Evolutionary conservation across 2,329 filamentous ascomycete genomes (phyloP).

Genomic region (Cyphellophora attinorum): DNA sequence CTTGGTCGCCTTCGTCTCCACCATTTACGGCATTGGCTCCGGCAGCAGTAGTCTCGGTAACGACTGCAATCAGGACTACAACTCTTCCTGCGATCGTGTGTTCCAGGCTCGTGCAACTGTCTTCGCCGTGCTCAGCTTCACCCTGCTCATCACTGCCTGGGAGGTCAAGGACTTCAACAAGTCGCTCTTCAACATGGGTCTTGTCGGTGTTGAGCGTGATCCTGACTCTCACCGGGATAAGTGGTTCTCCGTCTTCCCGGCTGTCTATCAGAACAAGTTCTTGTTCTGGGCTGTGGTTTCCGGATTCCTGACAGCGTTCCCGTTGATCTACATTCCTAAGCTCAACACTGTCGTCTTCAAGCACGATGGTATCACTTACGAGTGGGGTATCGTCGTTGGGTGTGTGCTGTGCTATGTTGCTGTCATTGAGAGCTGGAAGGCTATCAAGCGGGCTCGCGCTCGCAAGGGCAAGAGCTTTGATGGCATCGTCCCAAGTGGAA

Average conservation of each 20-base stretch:
- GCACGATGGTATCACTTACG: conserved; percentile 54
- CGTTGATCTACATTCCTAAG: conserved; percentile 54
- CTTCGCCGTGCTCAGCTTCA: conserved; percentile 67
- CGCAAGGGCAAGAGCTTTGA: not conserved
- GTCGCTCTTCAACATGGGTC: conserved; percentile 49
- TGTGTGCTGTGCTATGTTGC: conserved; percentile 49
- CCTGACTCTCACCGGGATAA: conserved; percentile 44
- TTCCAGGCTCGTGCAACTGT: conserved; percentile 66
- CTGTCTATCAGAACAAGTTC: conserved; percentile 62
- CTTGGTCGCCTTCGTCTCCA: conserved; percentile 28
- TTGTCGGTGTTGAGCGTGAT: conserved; percentile 37
- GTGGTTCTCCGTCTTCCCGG: conserved; percentile 51
- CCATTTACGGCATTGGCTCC: conserved; percentile 27
- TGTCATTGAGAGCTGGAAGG: conserved; percentile 57
- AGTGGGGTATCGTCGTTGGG: conserved; percentile 57
- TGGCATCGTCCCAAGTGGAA: not conserved
- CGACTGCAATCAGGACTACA: conserved; percentile 52
- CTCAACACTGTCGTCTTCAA: conserved; percentile 55
- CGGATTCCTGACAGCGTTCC: conserved; percentile 47
- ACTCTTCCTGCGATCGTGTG: conserved; percentile 47
- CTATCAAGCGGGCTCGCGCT: conserved; percentile 41
- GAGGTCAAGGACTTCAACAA: conserved; percentile 64
- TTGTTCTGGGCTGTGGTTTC: conserved; percentile 53
- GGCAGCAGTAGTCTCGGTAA: conserved; percentile 39
- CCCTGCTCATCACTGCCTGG: conserved; percentile 66